Base-by-base conservation (phyloP, 768 basidiomycete species). In the Phaeolepiota aurea region DNA sequence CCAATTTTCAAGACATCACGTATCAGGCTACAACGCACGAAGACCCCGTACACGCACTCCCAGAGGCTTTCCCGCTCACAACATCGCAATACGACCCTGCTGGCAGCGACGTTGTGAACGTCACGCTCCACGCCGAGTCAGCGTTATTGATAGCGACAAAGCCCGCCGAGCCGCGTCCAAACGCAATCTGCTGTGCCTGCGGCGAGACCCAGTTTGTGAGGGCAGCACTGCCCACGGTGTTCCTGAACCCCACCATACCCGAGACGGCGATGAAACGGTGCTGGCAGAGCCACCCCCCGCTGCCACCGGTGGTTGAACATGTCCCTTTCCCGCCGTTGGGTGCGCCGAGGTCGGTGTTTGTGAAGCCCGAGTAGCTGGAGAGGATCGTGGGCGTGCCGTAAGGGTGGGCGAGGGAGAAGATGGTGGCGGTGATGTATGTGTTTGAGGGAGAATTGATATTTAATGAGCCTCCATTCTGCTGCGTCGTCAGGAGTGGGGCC, bases 61-160 rank as follows among this genome's bases (percentile, higher is more conserved):
- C 46, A 0, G 55, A 55, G 20, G 55, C 62, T 21, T 48, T 53
- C 7, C 80, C 80, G 37, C 65, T 69, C 22, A 81, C 63, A 14
- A 82, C 76, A 53, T 86, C 76, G 56, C 82, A 84, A 48, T 83
- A 84, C 3, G 57, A 54, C 0, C 79, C 81, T 16, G 57, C 68
- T 0, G 80, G 68, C 5, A 84, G 57, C 0, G 73, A 69, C 0
- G 81, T 83, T 13, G 58, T 52, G 53, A 84, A 82, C 0, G 71
- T 73, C 0, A 68, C 40, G 5, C 46, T 72, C 82, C 82, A 84
- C 0, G 58, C 48, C 3, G 63, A 61, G 44, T 79, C 75, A 3
- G 57, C 69, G 44, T 83, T 82, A 53, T 84, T 84, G 49, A 84
- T 83, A 0, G 71, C 79, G 1, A 82, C 74, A 43, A 77, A 81